These are phyloP conservation scores for Eimeria acervulina DNA, from an alignment of 169 alveolate genomes.

Conservation along the genomic window DNA sequence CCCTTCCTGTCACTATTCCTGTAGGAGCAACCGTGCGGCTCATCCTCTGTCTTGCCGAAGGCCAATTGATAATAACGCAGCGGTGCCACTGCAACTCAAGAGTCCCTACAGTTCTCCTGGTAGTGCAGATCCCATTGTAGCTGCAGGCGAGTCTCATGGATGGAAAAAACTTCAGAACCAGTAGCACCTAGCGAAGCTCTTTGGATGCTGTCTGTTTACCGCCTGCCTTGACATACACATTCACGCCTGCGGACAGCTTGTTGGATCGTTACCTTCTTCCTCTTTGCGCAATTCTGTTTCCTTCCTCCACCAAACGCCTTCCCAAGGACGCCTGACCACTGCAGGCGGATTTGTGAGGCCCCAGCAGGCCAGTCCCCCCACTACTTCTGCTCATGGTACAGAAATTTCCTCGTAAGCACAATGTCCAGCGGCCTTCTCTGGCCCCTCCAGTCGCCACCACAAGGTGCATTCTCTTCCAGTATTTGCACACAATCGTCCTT, in stretches of 20 bases:
- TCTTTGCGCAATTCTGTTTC: not conserved
- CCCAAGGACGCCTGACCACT: not conserved
- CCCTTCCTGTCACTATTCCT: not conserved
- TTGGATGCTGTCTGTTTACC: not conserved
- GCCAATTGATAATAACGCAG: not conserved
- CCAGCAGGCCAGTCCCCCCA: not conserved
- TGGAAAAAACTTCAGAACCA: not conserved
- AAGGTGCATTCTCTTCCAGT: not conserved
- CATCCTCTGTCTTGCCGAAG: conserved; percentile 26
- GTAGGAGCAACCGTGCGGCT: not conserved
- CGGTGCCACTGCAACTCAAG: not conserved
- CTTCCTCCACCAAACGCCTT: not conserved
- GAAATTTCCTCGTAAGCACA: conserved; percentile 20
- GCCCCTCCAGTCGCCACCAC: not conserved
- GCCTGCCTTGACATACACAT: not conserved
- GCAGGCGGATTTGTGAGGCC: not conserved
- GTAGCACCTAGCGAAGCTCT: not conserved
- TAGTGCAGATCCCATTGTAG: not conserved
- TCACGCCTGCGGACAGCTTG: not conserved
- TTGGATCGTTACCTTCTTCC: not conserved
- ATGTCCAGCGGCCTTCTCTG: not conserved
- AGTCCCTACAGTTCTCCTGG: not conserved
- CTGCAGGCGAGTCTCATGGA: not conserved
- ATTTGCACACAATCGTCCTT: not conserved
- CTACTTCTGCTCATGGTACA: not conserved